Evolutionary conservation across 495 filamentous ascomycete species (phyloP), one percentile per base, ranked within the genome.

Genomic region (Lophium mytilinum): DNA sequence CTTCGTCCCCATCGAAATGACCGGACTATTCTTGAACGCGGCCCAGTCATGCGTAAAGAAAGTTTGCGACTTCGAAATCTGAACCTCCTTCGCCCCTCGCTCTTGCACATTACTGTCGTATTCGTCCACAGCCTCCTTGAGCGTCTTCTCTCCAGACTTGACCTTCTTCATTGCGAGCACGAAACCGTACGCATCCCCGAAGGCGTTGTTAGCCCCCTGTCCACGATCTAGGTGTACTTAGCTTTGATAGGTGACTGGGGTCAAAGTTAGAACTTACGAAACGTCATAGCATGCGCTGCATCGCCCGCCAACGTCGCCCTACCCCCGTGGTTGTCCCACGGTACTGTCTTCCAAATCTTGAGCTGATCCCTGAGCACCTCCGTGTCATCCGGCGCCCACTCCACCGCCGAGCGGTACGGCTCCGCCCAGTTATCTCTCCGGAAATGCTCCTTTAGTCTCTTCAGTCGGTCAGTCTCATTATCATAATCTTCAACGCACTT

Each of bases 261-360:
- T 9, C 39, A 43, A 9, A 8, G 6, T 30, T 12, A 41, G 42
- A 37, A 78, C 80, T 68, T 76, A 85, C 82, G 80, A 60, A 76
- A 78, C 0, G 78, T 73, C 82, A 85, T 85, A 0, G 80, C 73
- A 67, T 87, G 82, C 6, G 79, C 73, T 0, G 82, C 80, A 68
- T 86, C 83, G 3, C 83, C 82, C 6, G 78, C 73, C 19, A 85
- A 52, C 0, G 78, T 78, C 1, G 81, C 70, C 36, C 71, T 63
- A 1, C 80, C 76, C 1, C 61, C 68, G 1, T 58, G 66, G 40
- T 73, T 82, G 61, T 82, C 71, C 73, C 75, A 83, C 1, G 67
- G 15, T 59, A 72, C 67, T 0, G 70, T 64, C 37, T 72, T 69
- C 74, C 74, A 78, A 45, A 71, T 71, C 9, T 56, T 64, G 19